A percentile compares a stretch with the other conserved stretches of the same genome.
Conservation (phyloP, 768 basidiomycete genomes). For the Suillus luteus region DNA sequence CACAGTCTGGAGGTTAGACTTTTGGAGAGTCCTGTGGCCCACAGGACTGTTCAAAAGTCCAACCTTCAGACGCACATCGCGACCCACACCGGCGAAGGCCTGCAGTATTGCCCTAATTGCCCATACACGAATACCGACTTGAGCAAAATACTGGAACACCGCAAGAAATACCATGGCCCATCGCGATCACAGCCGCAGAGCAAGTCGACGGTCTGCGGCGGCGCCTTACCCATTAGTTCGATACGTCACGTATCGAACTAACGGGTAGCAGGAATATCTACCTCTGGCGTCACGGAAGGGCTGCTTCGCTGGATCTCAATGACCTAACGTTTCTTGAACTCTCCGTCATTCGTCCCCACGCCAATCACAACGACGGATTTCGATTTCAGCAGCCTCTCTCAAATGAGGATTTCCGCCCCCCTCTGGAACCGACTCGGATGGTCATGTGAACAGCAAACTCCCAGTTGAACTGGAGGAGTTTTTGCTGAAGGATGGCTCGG, state of each 20-base stretch:
- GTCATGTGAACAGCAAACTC: not conserved
- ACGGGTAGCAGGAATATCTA: too few relatives aligned
- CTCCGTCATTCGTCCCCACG: not conserved
- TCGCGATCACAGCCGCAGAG: not conserved
- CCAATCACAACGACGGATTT: not conserved
- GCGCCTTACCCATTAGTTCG: slow-evolving; percentile 12
- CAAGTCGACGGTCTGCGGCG: not conserved
- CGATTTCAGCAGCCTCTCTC: not conserved
- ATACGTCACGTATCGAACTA: not conserved
- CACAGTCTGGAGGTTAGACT: too few relatives aligned
- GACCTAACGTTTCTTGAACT: slow-evolving; percentile 5
- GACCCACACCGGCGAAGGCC: slow-evolving; percentile 21
- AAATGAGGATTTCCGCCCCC: slow-evolving; percentile 1
- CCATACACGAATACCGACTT: slow-evolving; percentile 21
- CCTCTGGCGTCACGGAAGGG: too few relatives aligned
- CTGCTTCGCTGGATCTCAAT: slow-evolving; percentile 3
- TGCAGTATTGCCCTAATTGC: slow-evolving; percentile 24
- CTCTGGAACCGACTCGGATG: not conserved
- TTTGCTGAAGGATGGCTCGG: not conserved
- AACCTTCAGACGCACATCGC: slow-evolving; percentile 31
- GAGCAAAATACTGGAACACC: slow-evolving; percentile 26
- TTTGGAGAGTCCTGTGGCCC: too few relatives aligned
- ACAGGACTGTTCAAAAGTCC: slow-evolving; percentile 27
- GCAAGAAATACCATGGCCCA: slow-evolving; percentile 19
- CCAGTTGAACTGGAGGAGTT: not conserved